Percentiles rank a stretch among this genome's conserved stretches.
Conservation (phyloP, 1,139 yeast genomes). For the Pneumocystis murina region DNA sequence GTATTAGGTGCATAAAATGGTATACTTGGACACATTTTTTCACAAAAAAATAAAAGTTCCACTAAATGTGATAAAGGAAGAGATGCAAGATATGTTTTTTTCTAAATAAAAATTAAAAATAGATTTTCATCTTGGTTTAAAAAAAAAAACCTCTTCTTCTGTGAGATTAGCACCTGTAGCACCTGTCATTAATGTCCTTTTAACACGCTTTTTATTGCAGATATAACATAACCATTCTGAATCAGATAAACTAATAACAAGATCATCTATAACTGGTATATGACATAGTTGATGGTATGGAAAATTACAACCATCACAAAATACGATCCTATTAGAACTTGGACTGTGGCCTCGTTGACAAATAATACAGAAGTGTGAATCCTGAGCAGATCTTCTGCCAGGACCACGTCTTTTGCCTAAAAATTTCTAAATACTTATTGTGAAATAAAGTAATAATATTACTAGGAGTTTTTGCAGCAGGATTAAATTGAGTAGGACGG, state of each 20-base stretch:
- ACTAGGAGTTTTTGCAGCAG: slow-evolving; percentile 7
- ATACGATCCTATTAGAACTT: slow-evolving; percentile 29
- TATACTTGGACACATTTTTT: slow-evolving; percentile 13
- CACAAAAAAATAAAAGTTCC: slow-evolving; percentile 23
- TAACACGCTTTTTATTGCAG: slow-evolving; percentile 27
- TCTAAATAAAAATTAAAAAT: slow-evolving; percentile 11
- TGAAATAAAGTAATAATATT: neutral
- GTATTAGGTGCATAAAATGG: slow-evolving; percentile 16
- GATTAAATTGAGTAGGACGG: slow-evolving; percentile 16
- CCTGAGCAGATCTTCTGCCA: slow-evolving; percentile 13
- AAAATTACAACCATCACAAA: slow-evolving; percentile 30
- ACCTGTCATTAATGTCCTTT: slow-evolving; percentile 29
- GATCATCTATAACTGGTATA: slow-evolving; percentile 29
- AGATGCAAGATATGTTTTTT: slow-evolving; percentile 28
- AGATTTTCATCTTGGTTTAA: neutral
- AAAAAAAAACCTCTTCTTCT: slow-evolving; percentile 21
- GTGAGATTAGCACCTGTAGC: slow-evolving; percentile 25
- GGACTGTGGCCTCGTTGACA: slow-evolving; percentile 30
- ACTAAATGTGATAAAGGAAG: slow-evolving; percentile 29
- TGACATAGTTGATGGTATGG: slow-evolving; percentile 33
- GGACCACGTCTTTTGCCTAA: slow-evolving; percentile 9
- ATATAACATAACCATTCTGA: slow-evolving; percentile 32
- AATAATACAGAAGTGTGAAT: slow-evolving; percentile 27
- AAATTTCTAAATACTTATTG: neutral
- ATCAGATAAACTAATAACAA: slow-evolving; percentile 31